Evolutionary conservation across 129 eudicot genomes (phyloP).

Genomic region (Saposhnikovia divaricata): DNA sequence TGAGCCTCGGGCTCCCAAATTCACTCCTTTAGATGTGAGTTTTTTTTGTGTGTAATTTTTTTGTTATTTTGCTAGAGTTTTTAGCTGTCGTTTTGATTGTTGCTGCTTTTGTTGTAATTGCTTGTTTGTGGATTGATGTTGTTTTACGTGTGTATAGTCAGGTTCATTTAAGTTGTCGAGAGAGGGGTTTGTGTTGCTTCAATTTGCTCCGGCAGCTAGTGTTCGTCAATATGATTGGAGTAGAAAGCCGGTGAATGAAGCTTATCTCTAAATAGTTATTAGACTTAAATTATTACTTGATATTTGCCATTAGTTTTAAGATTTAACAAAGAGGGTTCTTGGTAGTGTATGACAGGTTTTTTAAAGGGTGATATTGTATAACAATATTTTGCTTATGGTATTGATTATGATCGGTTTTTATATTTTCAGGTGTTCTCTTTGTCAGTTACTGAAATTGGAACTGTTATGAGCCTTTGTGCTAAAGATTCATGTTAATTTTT

Average conservation of each 20-base stretch:
- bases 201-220: constrained; percentile 87
- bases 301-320: background rate
- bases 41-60: background rate
- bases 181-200: constrained; percentile 77
- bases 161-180: constrained; percentile 73
- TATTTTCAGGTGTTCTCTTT: constrained; percentile 65
- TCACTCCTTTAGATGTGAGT: constrained; percentile 66
- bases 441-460: constrained; percentile 80
- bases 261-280: background rate
- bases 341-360: background rate
- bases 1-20: constrained; percentile 80
- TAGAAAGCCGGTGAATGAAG: constrained; percentile 61
- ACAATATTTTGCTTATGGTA: background rate
- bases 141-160: constrained; percentile 38
- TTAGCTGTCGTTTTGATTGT: background rate
- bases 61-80: background rate
- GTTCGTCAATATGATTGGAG: constrained; percentile 91
- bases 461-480: constrained; percentile 70
- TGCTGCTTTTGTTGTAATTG: background rate
- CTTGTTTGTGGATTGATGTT: background rate
- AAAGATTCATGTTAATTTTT: constrained; percentile 81
- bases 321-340: background rate
- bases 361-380: background rate
- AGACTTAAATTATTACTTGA: background rate
- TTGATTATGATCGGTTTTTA: background rate